Base-by-base conservation (phyloP, 345 rosid species). In the Linum lewisii region DNA sequence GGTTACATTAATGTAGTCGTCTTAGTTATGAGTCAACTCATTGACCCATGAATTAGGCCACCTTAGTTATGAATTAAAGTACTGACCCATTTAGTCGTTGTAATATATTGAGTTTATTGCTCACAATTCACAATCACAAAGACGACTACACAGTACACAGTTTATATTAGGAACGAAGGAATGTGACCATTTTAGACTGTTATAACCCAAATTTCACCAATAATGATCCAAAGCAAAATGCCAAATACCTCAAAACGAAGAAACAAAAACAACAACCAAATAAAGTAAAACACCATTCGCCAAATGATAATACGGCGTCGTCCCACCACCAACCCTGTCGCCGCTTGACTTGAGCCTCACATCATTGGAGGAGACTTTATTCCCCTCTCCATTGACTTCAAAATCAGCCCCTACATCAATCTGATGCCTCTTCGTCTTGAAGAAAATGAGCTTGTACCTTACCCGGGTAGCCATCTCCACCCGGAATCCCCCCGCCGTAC, bases 381-480 rank as follows among this genome's bases (percentile, higher is more conserved):
- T 19, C 2, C 85, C 87, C 8, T 64, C 61, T 4, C 22, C 67
- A 58, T 75, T 74, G 71, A 88, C 82, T 26, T 60, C 53, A 51
- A 92, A 69, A n/a, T 74, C 58, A 51, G 70, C 90, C 23, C 84
- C 81, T 10, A 79, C 87, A 13, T 6, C 63, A 36, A 92, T 63
- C 58, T 5, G 51, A 1, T 70, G 42, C 66, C 84, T 79, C 74
- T 76, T 82, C 0, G 95, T 92, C 65, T 67, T 73, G 85, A 84
- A 86, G 1, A 66, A 57, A 22, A 82, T 4, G 69, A 82, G 77
- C 86, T 79, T 84, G 75, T 76, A 86, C 63, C 87, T 83, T 62
- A 88, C 87, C 10, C 58, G 38, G 21, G 93, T 84, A 24, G 58
- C 74, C 82, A 92, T 24, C 77, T 86, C 87, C 67, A 88, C 69